Conservation (phyloP, 140 eudicot genomes). For the Stevia rebaudiana region DNA sequence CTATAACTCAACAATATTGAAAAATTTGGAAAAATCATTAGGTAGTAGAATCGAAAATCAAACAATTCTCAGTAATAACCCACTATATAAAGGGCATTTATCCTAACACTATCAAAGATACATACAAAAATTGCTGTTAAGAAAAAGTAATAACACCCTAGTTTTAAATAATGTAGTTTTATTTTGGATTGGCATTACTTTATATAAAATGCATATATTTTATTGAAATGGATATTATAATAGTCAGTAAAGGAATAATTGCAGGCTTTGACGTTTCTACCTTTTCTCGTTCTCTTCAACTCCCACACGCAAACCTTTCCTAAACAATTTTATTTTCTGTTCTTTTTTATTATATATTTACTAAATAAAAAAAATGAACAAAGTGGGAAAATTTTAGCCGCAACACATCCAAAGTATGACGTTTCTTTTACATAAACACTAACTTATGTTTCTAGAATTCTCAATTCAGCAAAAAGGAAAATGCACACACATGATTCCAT, state of each 20-base stretch:
- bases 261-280: slow-evolving; percentile 30
- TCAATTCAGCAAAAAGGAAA: not conserved
- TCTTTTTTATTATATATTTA: not conserved
- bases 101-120: no score
- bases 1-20: no score
- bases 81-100: no score
- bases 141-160: not conserved
- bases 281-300: slow-evolving; percentile 22
- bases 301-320: slow-evolving; percentile 34
- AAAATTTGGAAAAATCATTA: no score
- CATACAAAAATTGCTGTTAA: no score
- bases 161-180: no score
- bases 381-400: slow-evolving; percentile 26
- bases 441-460: slow-evolving; percentile 23
- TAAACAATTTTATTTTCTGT: not conserved
- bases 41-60: no score
- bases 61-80: no score
- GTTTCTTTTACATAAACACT: slow-evolving; percentile 26
- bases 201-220: not conserved
- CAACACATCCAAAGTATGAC: slow-evolving; percentile 24
- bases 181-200: not conserved
- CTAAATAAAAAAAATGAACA: not conserved
- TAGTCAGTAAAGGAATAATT: slow-evolving; percentile 11
- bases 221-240: not conserved
- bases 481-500: slow-evolving; percentile 12